Base-by-base conservation (phyloP, 2,329 filamentous ascomycete genomes). In the Sphaerulina musiva region DNA sequence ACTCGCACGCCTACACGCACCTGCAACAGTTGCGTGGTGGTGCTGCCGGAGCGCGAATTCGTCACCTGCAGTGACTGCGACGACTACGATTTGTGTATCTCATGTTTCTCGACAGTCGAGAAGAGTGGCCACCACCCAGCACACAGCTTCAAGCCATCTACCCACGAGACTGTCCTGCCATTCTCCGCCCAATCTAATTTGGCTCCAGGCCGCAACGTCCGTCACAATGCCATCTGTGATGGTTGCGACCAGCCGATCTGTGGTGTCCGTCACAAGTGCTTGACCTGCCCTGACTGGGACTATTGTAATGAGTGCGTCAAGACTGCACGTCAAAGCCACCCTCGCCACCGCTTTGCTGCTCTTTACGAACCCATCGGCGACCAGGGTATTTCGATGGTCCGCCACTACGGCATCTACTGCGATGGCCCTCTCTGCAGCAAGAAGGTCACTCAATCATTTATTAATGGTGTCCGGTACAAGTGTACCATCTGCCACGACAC, bases 201-300 rank as follows among this genome's bases (percentile, higher is more conserved):
- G 68, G 78, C 78, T 36, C 82, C 92, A 36, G 92, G 93, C 61
- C 87, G 92, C 57, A 88, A 89, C 70, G 80, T 84, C 65, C 78
- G 80, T 57, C 93, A 98, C 74, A 84, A 87, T 56, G 93, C 95
- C 57, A 84, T 96, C 60, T 98, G 93, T 68, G 93, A 98, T 75
- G 89, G 89, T 40, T 98, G 95, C 70, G 88, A 97, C 65, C 86
- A 82, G 79, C 84, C 83, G 70, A 93, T 98, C 66, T 78, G 80
- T 63, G 95, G 93, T 64, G 80, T 95, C 54, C 92, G 93, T 63
- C 86, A 97, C 81, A 98, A 98, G 79, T 98, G 93, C 71, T 78
- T 97, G 60, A 85, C 89, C 69, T 98, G 93, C 76, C 93, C 95
- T 42, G 93, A 98, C 72, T 98, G 89, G 87, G 93, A 98, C 68